These are phyloP conservation scores for Ophiostoma piceae DNA, from an alignment of 2,329 filamentous ascomycete species.

Conservation along the genomic window DNA sequence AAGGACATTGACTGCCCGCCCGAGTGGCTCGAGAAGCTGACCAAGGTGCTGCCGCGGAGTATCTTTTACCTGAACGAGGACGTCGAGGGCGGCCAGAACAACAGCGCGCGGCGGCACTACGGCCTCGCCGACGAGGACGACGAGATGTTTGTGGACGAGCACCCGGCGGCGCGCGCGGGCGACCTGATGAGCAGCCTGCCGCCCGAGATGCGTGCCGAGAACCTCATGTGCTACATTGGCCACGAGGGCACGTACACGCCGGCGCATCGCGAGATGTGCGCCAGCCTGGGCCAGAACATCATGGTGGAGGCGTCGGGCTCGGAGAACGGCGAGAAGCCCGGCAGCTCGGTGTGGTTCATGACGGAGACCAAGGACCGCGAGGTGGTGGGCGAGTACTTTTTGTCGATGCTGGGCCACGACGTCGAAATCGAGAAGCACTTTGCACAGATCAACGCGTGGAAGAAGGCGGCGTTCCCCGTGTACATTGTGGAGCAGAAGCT, in stretches of 20 bases:
- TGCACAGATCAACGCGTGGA: constrained; percentile 92
- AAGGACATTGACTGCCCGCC: constrained; percentile 95
- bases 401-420: constrained; percentile 88
- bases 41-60: constrained; percentile 70
- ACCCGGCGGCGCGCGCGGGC: constrained; percentile 65
- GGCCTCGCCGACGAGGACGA: constrained; percentile 31
- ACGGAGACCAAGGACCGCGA: constrained; percentile 90
- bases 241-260: constrained; percentile 97
- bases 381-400: constrained; percentile 86
- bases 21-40: constrained; percentile 77
- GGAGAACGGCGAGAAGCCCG: constrained; percentile 69
- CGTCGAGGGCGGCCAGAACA: constrained; percentile 41
- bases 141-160: constrained; percentile 42
- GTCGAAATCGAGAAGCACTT: constrained; percentile 97
- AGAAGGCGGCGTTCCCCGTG: constrained; percentile 85
- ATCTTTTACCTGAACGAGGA: constrained; percentile 88
- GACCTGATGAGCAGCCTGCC: constrained; percentile 94
- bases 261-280: constrained; percentile 95
- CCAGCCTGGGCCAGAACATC: constrained; percentile 90
- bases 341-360: constrained; percentile 98
- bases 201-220: constrained; percentile 81
- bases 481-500: constrained; percentile 87
- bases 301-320: constrained; percentile 87
- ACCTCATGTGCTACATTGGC: constrained; percentile 97
- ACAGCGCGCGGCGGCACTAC: not conserved